Conservation (phyloP, 495 filamentous ascomycete species). For the Haplographium delicatum region DNA sequence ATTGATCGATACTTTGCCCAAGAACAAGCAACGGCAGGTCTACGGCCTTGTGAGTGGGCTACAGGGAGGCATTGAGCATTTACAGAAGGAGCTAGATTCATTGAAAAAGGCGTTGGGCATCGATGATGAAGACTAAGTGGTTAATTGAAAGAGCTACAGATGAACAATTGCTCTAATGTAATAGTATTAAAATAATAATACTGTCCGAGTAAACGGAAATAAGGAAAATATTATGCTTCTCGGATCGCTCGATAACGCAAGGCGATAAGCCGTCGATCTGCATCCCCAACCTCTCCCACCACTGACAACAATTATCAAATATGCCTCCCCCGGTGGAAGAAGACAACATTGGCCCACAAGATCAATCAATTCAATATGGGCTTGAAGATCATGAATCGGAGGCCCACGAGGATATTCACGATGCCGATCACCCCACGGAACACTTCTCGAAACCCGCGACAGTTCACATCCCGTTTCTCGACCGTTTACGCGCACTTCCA, state of each 20-base stretch:
- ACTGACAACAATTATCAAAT: neutral
- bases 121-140: conserved; percentile 21
- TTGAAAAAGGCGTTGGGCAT: conserved; percentile 24
- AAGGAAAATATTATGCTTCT: too few relatives aligned
- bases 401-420: neutral
- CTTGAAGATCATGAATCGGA: neutral
- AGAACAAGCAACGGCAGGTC: conserved; percentile 24
- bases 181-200: conserved; percentile 1
- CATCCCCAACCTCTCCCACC: neutral
- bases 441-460: neutral
- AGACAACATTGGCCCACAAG: neutral
- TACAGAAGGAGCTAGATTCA: conserved; percentile 22
- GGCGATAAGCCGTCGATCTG: neutral
- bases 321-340: conserved; percentile 9
- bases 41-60: conserved; percentile 23
- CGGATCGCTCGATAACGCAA: neutral
- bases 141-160: too few relatives aligned
- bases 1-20: conserved; percentile 22
- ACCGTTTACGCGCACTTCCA: conserved; percentile 10
- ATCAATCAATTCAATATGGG: neutral
- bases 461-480: conserved; percentile 4
- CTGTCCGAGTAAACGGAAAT: neutral
- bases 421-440: neutral
- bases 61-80: conserved; percentile 23
- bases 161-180: too few relatives aligned